These are phyloP conservation scores for Ceriops zippeliana DNA, from an alignment of 345 rosid species.

Conservation along the genomic window DNA sequence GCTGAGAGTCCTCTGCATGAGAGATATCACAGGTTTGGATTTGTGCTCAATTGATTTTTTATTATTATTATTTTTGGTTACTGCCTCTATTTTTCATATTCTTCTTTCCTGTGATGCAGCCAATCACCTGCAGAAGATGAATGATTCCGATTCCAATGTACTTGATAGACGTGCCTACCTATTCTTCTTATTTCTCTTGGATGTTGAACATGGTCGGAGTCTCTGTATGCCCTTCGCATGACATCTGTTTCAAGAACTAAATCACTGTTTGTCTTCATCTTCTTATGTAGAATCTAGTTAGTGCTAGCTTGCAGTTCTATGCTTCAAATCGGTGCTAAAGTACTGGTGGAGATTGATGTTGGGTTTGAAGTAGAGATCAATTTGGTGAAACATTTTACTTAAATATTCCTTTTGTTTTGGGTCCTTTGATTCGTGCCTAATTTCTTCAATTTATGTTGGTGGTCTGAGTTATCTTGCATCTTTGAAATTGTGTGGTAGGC, in stretches of 20 bases:
- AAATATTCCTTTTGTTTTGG: no score
- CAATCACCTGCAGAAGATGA: constrained; percentile 42
- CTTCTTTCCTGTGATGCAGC: constrained; percentile 18
- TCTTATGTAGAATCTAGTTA: constrained; percentile 3
- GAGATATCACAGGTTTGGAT: constrained; percentile 40
- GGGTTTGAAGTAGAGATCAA: no score
- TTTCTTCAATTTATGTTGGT: no score
- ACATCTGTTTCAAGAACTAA: no score
- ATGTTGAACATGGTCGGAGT: not conserved
- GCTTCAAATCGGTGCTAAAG: not conserved
- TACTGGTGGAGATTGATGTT: not conserved
- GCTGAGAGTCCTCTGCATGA: constrained; percentile 57
- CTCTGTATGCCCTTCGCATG: not conserved
- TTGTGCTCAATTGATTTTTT: not conserved
- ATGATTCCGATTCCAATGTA: constrained; percentile 14
- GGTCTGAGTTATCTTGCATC: no score
- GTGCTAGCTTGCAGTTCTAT: constrained; percentile 5
- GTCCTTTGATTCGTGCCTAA: no score
- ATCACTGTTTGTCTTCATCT: not conserved
- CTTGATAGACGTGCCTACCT: not conserved
- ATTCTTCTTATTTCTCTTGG: not conserved
- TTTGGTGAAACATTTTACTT: no score
- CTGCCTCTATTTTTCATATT: no score
- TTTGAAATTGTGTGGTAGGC: no score
- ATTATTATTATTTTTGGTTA: not conserved